A percentile compares a stretch with the other conserved stretches of the same genome.
Evolutionary conservation across 2,329 filamentous ascomycete species (phyloP).

Genomic region (Colletotrichum gigasporum): DNA sequence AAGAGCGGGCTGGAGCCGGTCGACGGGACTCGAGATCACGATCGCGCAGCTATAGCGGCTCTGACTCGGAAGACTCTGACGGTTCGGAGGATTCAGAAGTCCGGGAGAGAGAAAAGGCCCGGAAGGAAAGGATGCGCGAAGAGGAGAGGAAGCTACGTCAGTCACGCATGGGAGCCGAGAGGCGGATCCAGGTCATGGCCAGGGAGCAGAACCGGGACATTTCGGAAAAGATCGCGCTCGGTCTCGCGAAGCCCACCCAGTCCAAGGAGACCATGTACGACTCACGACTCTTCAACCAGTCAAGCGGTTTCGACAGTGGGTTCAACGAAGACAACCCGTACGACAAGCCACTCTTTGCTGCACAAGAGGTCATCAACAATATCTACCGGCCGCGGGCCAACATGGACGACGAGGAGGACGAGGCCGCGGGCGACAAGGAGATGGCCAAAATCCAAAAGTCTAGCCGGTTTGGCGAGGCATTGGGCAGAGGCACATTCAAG

Average conservation of each 20-base stretch:
- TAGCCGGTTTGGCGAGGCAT: constrained; percentile 83
- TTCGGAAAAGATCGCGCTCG: constrained; percentile 94
- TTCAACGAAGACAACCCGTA: constrained; percentile 99
- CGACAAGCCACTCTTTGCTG: constrained; percentile 96
- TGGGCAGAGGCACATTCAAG: constrained; percentile 92
- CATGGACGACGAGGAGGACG: constrained; percentile 79
- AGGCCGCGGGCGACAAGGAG: constrained; percentile 81
- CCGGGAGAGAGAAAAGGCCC: constrained; percentile 78
- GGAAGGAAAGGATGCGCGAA: constrained; percentile 81
- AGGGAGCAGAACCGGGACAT: constrained; percentile 97
- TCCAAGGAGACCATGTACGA: constrained; percentile 97
- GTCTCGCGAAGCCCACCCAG: constrained; percentile 93
- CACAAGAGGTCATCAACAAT: constrained; percentile 91
- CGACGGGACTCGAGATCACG: constrained; percentile 51
- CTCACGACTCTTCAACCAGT: constrained; percentile 93
- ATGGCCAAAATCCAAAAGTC: constrained; percentile 89
- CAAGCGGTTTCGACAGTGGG: constrained; percentile 87
- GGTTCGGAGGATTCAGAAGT: constrained; percentile 75
- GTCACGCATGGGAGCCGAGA: constrained; percentile 94
- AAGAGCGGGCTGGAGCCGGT: constrained; percentile 72
- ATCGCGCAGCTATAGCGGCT: constrained; percentile 63
- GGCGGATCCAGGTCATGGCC: constrained; percentile 90
- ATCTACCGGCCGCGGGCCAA: constrained; percentile 88
- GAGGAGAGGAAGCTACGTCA: constrained; percentile 91
- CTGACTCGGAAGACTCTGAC: constrained; percentile 57